These are phyloP conservation scores for Phaeoacremonium minimum DNA, from an alignment of 2,329 filamentous ascomycete species.

Conservation along the genomic window DNA sequence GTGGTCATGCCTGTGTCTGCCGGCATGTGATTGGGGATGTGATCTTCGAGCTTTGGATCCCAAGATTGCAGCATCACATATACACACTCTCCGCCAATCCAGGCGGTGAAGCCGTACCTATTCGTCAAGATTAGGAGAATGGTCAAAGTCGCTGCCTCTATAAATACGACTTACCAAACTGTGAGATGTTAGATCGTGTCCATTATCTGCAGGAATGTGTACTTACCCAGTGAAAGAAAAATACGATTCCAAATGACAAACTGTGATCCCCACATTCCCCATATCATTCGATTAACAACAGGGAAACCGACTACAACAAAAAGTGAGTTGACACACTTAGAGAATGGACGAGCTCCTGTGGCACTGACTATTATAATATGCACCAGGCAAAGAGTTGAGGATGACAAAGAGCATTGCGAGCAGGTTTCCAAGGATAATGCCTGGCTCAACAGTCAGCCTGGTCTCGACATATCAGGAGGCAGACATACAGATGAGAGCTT, in stretches of 20 bases:
- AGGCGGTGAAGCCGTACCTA: slow-evolving; percentile 39
- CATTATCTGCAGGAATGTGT: no score
- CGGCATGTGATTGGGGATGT: slow-evolving; percentile 36
- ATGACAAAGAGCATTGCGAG: slow-evolving; percentile 33
- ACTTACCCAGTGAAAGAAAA: slow-evolving; percentile 32
- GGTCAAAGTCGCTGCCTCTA: background rate
- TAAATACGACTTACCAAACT: background rate
- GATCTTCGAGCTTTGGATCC: slow-evolving; percentile 34
- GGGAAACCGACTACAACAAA: slow-evolving; percentile 21
- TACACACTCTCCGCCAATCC: slow-evolving; percentile 40
- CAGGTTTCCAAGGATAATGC: slow-evolving; percentile 30
- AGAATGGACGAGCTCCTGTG: no score
- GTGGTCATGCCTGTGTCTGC: slow-evolving; percentile 35
- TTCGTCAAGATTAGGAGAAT: background rate
- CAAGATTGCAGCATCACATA: slow-evolving; percentile 40
- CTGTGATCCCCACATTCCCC: slow-evolving; percentile 20
- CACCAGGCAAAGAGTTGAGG: slow-evolving; percentile 36
- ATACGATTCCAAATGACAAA: slow-evolving; percentile 31
- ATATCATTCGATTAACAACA: slow-evolving; percentile 23
- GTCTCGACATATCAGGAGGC: no score
- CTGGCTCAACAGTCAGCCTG: no score
- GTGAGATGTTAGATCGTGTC: slow-evolving; percentile 3
- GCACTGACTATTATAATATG: slow-evolving; percentile 32
- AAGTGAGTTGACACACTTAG: no score
- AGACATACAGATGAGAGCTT: slow-evolving; percentile 32